These are phyloP conservation scores for Apiospora aurea DNA, from an alignment of 2,329 filamentous ascomycete species.

Conservation along the genomic window DNA sequence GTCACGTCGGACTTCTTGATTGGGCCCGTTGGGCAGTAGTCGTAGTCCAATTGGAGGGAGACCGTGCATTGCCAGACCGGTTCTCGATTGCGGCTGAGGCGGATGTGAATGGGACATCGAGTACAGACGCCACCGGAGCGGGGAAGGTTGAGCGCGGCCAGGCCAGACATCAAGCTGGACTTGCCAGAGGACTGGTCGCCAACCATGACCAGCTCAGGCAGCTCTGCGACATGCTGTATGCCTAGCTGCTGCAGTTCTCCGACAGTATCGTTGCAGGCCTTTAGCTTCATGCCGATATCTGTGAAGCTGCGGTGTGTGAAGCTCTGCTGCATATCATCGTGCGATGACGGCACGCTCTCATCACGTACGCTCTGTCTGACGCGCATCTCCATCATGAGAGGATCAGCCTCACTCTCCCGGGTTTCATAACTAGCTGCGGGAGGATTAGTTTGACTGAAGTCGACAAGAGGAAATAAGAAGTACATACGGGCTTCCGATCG, in stretches of 20 bases:
- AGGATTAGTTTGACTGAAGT: constrained; percentile 3
- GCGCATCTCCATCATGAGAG: constrained; percentile 22
- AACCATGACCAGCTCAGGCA: constrained; percentile 83
- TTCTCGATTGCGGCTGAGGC: constrained; percentile 63
- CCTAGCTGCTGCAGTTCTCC: constrained; percentile 75
- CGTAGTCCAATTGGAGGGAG: constrained; percentile 70
- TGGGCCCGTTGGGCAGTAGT: constrained; percentile 53
- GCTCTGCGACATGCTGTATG: constrained; percentile 71
- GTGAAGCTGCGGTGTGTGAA: constrained; percentile 49
- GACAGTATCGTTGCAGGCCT: constrained; percentile 70
- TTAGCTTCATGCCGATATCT: constrained; percentile 68
- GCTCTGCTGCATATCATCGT: constrained; percentile 37
- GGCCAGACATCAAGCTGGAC: constrained; percentile 61
- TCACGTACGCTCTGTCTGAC: constrained; percentile 9
- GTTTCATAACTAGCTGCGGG: constrained; percentile 26
- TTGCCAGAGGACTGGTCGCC: constrained; percentile 89
- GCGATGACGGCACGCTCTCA: constrained; percentile 10
- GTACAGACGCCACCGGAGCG: constrained; percentile 67
- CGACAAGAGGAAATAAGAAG: neutral
- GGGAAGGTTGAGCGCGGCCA: constrained; percentile 66
- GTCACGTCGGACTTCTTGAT: constrained; percentile 58
- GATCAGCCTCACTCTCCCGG: constrained; percentile 16
- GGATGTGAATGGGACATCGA: constrained; percentile 81
- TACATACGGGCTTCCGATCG: constrained; percentile 29
- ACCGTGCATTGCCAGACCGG: constrained; percentile 73